Base-by-base conservation (phyloP, 306 rosid species). In the Lagenaria siceraria region DNA sequence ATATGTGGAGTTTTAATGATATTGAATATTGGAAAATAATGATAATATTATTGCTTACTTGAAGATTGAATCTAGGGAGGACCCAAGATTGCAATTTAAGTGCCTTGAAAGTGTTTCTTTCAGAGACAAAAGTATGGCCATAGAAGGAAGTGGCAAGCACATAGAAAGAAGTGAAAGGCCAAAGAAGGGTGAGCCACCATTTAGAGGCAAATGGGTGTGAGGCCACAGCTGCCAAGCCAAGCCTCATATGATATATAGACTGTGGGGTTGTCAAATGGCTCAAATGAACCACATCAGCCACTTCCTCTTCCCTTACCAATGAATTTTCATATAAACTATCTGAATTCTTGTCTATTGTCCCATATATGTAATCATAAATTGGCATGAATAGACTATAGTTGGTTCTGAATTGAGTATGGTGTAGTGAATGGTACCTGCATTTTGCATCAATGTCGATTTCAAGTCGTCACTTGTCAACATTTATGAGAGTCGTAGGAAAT, bases 331-430 rank as follows among this genome's bases (percentile, higher is more conserved):
- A 82, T 0, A 88, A 74, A 18, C 75, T 8, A 21, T 86, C 89
- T 0, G 83, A 56, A 8, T 80, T 76, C 25, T 86, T 89, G 77
- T 91, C 97, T 21, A 59, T 38, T 14, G 95, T 91, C 7, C 88
- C 84, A 77, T 88, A 89, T 0, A 91, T 43, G 77, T 84, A 89
- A 25, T 91, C 95, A 21, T 91, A 89, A 3, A 89, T 3, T 43
- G 97, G 92, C 97, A 91, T 91, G 27, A 91, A 89, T 0, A 89
- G 77, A 0, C 85, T 81, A 64, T 82, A 89, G 7, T 91, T 91
- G 42, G 88, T 91, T 21, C 92, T 82, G 19, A 91, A 91, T 40
- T 86, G 92, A 1, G 97, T 88, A 64, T 91, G 92, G 58, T 91
- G 95, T 70, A 91, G 76, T 36, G 92, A 87, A 53, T 91, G 97